phyloP scores from a whole-genome alignment of 2,329 filamentous ascomycete genomes.

The Tricladium varicosporioides region DNA sequence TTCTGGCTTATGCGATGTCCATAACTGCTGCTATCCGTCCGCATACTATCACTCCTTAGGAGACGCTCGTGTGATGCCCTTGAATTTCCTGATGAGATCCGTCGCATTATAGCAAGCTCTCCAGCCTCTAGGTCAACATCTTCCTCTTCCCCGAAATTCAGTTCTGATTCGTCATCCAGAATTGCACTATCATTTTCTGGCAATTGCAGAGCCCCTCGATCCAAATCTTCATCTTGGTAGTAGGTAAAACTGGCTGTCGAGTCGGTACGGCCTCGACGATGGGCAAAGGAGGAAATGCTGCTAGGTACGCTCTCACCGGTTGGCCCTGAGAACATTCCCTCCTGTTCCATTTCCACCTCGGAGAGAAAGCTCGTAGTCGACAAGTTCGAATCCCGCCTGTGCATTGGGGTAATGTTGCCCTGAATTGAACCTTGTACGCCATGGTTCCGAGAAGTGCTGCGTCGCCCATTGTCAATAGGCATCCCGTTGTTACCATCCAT shows the following conservation, averaged over 20 bases:
- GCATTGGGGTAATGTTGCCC: constrained; percentile 42
- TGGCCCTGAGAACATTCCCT: constrained; percentile 92
- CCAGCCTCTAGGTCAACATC: constrained; percentile 35
- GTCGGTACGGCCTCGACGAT: constrained; percentile 76
- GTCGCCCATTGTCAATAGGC: constrained; percentile 27
- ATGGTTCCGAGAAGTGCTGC: constrained; percentile 32
- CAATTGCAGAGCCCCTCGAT: constrained; percentile 47
- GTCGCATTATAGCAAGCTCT: constrained; percentile 46
- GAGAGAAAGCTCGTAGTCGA: constrained; percentile 81
- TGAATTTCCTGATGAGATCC: constrained; percentile 62
- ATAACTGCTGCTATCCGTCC: constrained; percentile 63
- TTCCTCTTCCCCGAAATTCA: constrained; percentile 32
- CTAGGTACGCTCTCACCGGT: constrained; percentile 95
- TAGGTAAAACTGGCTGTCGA: constrained; percentile 89
- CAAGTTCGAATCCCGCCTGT: constrained; percentile 66
- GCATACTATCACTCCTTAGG: constrained; percentile 66
- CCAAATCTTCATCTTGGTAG: constrained; percentile 69
- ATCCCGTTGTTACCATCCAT: constrained; percentile 31
- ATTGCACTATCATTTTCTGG: constrained; percentile 39
- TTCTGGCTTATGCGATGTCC: constrained; percentile 77
- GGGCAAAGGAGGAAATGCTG: constrained; percentile 86
- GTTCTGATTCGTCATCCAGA: constrained; percentile 39
- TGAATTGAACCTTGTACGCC: constrained; percentile 22
- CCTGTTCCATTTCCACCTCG: constrained; percentile 98
- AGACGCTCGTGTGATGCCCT: constrained; percentile 62